These are phyloP conservation scores for Neonectria ditissima DNA, from an alignment of 2,329 filamentous ascomycete species.

Conservation along the genomic window DNA sequence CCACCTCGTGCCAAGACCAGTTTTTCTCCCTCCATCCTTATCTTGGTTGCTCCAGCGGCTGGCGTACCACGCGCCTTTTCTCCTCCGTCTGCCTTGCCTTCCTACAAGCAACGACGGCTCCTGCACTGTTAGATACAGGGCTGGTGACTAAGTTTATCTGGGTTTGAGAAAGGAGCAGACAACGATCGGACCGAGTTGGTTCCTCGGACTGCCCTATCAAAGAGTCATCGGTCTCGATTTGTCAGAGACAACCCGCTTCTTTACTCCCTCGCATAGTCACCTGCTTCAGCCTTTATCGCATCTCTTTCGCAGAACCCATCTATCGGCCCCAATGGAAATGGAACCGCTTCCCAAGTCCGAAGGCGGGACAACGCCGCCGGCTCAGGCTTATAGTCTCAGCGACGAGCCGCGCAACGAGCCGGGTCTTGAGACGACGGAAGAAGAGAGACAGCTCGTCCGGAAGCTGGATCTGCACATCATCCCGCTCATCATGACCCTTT, in stretches of 20 bases:
- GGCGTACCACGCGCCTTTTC: slow-evolving; percentile 29
- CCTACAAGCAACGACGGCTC: background rate
- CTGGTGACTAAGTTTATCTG: background rate
- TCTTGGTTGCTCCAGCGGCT: slow-evolving; percentile 22
- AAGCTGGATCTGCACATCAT: slow-evolving; percentile 75
- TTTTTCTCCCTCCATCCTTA: slow-evolving; percentile 8
- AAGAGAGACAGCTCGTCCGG: slow-evolving; percentile 69
- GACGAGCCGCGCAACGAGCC: slow-evolving; percentile 35
- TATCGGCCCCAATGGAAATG: slow-evolving; percentile 14
- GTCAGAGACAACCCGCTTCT: background rate
- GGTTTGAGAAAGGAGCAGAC: background rate
- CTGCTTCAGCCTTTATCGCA: background rate
- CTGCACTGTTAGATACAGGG: too few species aligned
- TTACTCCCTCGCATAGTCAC: background rate
- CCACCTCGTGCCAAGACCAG: slow-evolving; percentile 6
- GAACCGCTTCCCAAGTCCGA: background rate
- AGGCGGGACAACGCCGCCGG: slow-evolving; percentile 27
- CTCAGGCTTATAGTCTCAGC: slow-evolving; percentile 30
- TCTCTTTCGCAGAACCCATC: background rate
- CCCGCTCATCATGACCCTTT: slow-evolving; percentile 75
- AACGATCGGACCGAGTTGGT: background rate
- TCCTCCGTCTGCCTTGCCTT: background rate
- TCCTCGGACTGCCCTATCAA: background rate
- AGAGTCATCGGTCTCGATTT: background rate
- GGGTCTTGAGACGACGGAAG: slow-evolving; percentile 24